These are phyloP conservation scores for Termitomyces titanicus DNA, from an alignment of 768 basidiomycete genomes.

Conservation along the genomic window DNA sequence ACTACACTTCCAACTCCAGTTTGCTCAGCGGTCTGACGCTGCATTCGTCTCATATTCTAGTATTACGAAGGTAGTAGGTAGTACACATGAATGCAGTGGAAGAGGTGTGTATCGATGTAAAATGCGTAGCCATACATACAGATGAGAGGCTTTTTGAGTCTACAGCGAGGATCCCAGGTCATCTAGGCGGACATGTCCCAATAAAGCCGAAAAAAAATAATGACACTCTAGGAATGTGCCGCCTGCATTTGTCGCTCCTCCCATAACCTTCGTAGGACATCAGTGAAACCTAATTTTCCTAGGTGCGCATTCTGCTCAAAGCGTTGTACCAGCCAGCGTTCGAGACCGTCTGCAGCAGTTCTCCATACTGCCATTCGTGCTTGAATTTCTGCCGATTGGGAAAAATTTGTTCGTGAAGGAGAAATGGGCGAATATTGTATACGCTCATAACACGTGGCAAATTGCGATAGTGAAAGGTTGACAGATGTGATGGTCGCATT, in stretches of 20 bases:
- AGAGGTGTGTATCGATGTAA: slow-evolving; percentile 2
- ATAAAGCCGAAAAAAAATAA: slow-evolving; percentile 2
- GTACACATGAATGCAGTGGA: slow-evolving; percentile 5
- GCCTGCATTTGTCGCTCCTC: slow-evolving; percentile 55
- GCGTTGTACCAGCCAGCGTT: slow-evolving; percentile 81
- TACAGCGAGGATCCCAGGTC: slow-evolving; percentile 7
- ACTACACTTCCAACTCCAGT: neutral
- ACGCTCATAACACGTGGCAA: slow-evolving; percentile 87
- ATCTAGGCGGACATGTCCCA: slow-evolving; percentile 11
- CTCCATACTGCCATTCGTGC: slow-evolving; percentile 80
- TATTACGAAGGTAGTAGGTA: slow-evolving; percentile 8
- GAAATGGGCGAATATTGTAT: slow-evolving; percentile 82
- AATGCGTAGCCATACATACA: slow-evolving; percentile 5
- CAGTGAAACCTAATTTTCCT: slow-evolving; percentile 87
- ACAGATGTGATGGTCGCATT: slow-evolving; percentile 84
- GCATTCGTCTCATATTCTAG: slow-evolving; percentile 1
- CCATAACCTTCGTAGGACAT: slow-evolving; percentile 78
- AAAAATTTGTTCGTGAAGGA: slow-evolving; percentile 62
- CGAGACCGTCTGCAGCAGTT: slow-evolving; percentile 76
- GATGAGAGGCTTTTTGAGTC: slow-evolving; percentile 14
- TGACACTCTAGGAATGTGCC: slow-evolving; percentile 13
- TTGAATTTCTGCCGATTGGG: slow-evolving; percentile 91
- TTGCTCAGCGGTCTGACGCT: slow-evolving; percentile 15
- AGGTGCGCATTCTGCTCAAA: slow-evolving; percentile 91
- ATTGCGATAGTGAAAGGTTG: slow-evolving; percentile 93